Evolutionary conservation across 768 basidiomycete genomes (phyloP), one percentile per base, ranked within the genome.

Genomic region (Tulasnella sp.): DNA sequence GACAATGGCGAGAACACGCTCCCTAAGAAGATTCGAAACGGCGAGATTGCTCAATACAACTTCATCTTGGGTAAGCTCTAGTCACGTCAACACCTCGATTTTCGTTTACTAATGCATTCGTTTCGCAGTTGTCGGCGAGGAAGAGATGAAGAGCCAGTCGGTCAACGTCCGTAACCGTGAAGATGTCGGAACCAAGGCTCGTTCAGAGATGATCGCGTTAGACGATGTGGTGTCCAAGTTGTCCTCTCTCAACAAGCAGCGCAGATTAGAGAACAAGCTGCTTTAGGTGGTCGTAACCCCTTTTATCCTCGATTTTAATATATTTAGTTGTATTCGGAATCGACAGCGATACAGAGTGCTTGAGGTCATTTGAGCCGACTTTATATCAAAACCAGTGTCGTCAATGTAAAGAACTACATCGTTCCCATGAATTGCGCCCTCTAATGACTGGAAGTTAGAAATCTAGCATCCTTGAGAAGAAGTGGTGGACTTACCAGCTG

Each of bases 91-190:
- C 61, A 35, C 26, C 18, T 29, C 4, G 5, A 10, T 9, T 26
- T 2, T 35, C 16, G 0, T 32, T 32, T 69, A n/a, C 77, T 72
- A 35, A 72, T 80, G n/a, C 70, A 74, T 71, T 79, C 11, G 73
- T 42, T 18, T 35, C 77, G 46, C 81, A 98, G 97, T 99, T 79
- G 97, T 99, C 77, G 98, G 98, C 39, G 92, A 96, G 82, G 93
- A 95, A 80, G 98, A 99, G 85, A 85, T 94, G 77, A 92, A 95
- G 79, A 86, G 88, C 67, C 89, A 88, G 57, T 94, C 97, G 6
- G 98, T 99, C 80, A 99, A 99, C 82, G 91, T 99, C 23, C 90
- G 97, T 79, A 99, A 98, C 84, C 91, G 98, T 46, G 97, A 99
- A 83, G 95, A 98, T 81, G 89, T 92, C 44, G 95, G 93, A 29